Percentiles rank a stretch among this genome's conserved stretches.
phyloP scores from a whole-genome alignment of 2,329 filamentous ascomycete genomes.

The Coccinonectria pachysandricola region DNA sequence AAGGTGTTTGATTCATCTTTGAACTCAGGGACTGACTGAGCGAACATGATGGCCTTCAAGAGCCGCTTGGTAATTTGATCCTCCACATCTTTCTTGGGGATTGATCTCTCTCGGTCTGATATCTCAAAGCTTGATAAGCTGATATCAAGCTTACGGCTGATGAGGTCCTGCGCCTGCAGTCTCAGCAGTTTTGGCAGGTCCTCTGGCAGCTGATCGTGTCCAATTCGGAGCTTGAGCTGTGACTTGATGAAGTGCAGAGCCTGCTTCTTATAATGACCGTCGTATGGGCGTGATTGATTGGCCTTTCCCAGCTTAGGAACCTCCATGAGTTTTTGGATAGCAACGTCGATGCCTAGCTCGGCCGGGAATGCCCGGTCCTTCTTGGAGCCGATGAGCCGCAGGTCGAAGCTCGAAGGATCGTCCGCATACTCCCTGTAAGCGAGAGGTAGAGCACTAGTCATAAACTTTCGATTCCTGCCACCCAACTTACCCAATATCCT shows the following conservation, averaged over 20 bases:
- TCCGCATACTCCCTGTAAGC: conserved; percentile 78
- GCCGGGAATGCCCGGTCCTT: conserved; percentile 81
- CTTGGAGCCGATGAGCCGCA: conserved; percentile 81
- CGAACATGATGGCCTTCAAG: conserved; percentile 79
- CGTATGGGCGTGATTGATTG: conserved; percentile 49
- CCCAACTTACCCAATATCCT: conserved; percentile 93
- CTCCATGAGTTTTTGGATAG: conserved; percentile 81
- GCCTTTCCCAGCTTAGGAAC: conserved; percentile 51
- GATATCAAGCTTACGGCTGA: conserved; percentile 59
- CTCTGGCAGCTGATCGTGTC: conserved; percentile 77
- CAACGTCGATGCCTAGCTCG: conserved; percentile 76
- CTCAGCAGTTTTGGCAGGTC: conserved; percentile 78
- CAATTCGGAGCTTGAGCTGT: conserved; percentile 84
- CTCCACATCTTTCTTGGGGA: conserved; percentile 77
- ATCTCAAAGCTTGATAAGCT: conserved; percentile 62
- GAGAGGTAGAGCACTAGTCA: conserved; percentile 80
- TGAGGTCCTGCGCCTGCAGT: conserved; percentile 78
- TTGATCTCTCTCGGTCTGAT: conserved; percentile 71
- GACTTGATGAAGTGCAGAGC: conserved; percentile 79
- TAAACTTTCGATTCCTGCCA: conserved; percentile 88
- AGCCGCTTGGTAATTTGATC: conserved; percentile 76
- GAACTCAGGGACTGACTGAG: conserved; percentile 72
- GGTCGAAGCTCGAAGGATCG: conserved; percentile 76
- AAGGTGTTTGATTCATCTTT: conserved; percentile 66
- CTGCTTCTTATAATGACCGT: conserved; percentile 86